A percentile compares a stretch with the other conserved stretches of the same genome.
Evolutionary conservation across 1,139 yeast genomes (phyloP).

Genomic region (Yamadazyma songkhlaensis): DNA sequence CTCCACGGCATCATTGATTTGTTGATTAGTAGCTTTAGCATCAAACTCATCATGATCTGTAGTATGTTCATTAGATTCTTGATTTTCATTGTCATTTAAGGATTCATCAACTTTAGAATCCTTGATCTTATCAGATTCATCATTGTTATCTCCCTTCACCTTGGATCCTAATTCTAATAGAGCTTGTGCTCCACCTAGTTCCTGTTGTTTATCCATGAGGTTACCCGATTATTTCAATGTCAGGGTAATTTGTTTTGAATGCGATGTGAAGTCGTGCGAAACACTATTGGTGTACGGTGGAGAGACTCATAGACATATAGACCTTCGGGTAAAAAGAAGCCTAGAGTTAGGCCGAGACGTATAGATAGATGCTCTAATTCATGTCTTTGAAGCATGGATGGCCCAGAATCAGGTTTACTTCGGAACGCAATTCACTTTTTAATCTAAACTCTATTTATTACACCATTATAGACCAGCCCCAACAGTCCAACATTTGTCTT

Average conservation of each 20-base stretch:
- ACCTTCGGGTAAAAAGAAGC: too few relatives aligned
- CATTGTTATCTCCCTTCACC: conserved; percentile 1
- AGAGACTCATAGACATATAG: too few relatives aligned
- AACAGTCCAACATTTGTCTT: too few relatives aligned
- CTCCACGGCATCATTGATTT: conserved; percentile 54
- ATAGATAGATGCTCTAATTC: too few relatives aligned
- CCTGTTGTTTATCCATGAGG: conserved; percentile 35
- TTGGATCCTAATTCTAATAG: conserved; percentile 39
- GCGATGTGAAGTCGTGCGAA: background rate
- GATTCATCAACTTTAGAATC: conserved; percentile 10
- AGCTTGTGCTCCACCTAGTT: conserved; percentile 48
- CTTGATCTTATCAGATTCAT: background rate
- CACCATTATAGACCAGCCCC: too few relatives aligned
- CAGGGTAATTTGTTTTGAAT: conserved; percentile 3
- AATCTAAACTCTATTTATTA: too few relatives aligned
- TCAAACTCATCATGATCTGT: conserved; percentile 17
- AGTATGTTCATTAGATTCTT: conserved; percentile 2
- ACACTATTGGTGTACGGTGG: background rate
- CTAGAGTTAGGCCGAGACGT: too few relatives aligned
- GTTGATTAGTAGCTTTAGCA: conserved; percentile 34
- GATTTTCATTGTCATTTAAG: background rate
- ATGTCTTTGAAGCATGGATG: too few relatives aligned
- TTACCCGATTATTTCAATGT: conserved; percentile 7
- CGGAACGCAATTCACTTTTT: too few relatives aligned
- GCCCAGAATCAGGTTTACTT: too few relatives aligned